Percentiles rank a stretch among this genome's conserved stretches.
Evolutionary conservation across 768 basidiomycete species (phyloP).

Genomic region (Asterophora lycoperdoides): DNA sequence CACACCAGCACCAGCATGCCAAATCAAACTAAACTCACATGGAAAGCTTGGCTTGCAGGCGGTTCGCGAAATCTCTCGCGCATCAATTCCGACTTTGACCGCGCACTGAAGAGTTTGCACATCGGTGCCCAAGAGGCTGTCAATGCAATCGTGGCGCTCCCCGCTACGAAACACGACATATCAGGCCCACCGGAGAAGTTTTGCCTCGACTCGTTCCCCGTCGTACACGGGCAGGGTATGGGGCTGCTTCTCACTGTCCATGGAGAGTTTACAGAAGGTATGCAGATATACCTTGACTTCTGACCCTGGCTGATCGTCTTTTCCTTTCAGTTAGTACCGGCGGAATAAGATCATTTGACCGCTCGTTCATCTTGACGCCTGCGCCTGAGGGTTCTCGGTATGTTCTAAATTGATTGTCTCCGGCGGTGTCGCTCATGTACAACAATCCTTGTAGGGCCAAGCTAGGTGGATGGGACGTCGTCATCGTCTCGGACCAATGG

Average conservation of each 20-base stretch:
- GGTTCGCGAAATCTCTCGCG: constrained; percentile 78
- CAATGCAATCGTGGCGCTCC: constrained; percentile 58
- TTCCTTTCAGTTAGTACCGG: constrained; percentile 36
- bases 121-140: constrained; percentile 64
- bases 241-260: constrained; percentile 73
- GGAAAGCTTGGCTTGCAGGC: constrained; percentile 64
- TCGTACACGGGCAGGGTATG: constrained; percentile 57
- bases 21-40: constrained; percentile 79
- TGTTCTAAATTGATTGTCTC: constrained; percentile 27
- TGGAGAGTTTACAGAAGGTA: constrained; percentile 90
- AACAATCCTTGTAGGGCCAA: constrained; percentile 51
- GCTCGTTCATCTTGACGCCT: constrained; percentile 83
- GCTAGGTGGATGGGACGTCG: constrained; percentile 82
- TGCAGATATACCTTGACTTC: constrained; percentile 21
- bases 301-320: constrained; percentile 8
- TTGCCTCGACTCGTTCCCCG: constrained; percentile 81
- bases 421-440: constrained; percentile 7
- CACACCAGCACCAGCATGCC: constrained; percentile 62
- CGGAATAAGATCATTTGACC: constrained; percentile 89
- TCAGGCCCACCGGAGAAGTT: constrained; percentile 76
- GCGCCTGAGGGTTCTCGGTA: constrained; percentile 81
- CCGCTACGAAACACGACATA: constrained; percentile 81
- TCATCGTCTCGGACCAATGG: constrained; percentile 86
- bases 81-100: constrained; percentile 57
- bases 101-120: constrained; percentile 63